phyloP scores from a whole-genome alignment of 352 stramenopile genomes.

The Elongisporangium senticosum region DNA sequence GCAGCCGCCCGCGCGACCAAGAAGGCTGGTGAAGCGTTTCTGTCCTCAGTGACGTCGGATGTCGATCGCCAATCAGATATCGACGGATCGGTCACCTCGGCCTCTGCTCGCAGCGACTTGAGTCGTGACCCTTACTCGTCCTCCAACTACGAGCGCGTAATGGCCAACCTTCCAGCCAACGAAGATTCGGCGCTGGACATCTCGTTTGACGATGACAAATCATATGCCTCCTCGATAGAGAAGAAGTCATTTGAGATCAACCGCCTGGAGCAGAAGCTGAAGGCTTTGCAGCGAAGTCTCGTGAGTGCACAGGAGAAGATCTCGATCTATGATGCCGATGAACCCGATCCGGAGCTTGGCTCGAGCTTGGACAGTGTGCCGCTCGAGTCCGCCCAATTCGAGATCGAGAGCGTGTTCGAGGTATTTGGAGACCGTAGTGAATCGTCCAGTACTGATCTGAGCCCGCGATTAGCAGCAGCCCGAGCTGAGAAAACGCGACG shows the following conservation, averaged over 20 bases:
- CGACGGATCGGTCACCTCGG: slow-evolving; percentile 20
- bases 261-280: slow-evolving; percentile 59
- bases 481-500: slow-evolving; percentile 2
- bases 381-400: slow-evolving; percentile 32
- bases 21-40: slow-evolving; percentile 49
- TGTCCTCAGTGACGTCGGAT: slow-evolving; percentile 40
- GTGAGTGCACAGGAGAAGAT: slow-evolving; percentile 57
- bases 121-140: slow-evolving; percentile 48
- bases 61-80: slow-evolving; percentile 13
- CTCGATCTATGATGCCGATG: slow-evolving; percentile 46
- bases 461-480: background rate
- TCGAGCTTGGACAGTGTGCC: slow-evolving; percentile 27
- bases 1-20: slow-evolving; percentile 48
- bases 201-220: slow-evolving; percentile 2
- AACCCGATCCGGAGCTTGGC: slow-evolving; percentile 37
- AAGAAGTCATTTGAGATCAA: slow-evolving; percentile 24
- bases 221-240: slow-evolving; percentile 3
- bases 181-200: slow-evolving; percentile 5
- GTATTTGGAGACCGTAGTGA: slow-evolving; percentile 31
- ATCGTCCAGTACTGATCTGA: background rate
- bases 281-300: slow-evolving; percentile 49
- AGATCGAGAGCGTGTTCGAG: slow-evolving; percentile 52
- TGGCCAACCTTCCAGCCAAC: slow-evolving; percentile 18
- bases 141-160: slow-evolving; percentile 58
- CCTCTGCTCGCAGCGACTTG: slow-evolving; percentile 33